Evolutionary conservation across 768 basidiomycete species (phyloP).

Genomic region (Mycena amicta): DNA sequence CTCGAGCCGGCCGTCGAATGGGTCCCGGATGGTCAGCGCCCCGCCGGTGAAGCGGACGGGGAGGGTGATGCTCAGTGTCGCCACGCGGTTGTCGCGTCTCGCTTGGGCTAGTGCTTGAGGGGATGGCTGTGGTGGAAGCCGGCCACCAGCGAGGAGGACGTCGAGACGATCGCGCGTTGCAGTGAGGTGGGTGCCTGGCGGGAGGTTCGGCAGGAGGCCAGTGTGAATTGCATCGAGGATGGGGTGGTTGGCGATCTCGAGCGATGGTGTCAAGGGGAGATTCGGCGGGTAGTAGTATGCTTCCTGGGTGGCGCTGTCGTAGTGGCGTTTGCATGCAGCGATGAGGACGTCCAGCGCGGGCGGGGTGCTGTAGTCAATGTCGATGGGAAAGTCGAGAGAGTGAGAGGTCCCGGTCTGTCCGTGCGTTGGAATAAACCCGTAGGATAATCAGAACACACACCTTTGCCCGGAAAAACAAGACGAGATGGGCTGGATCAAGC

Average conservation of each 20-base stretch:
- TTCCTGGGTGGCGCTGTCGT: conserved; percentile 58
- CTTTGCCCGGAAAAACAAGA: conserved; percentile 80
- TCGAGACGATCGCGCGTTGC: conserved; percentile 71
- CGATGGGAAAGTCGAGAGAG: conserved; percentile 80
- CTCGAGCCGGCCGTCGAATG: conserved; percentile 55
- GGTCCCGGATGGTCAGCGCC: conserved; percentile 56
- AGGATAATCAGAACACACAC: conserved; percentile 37
- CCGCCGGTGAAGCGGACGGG: conserved; percentile 79
- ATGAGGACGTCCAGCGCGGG: conserved; percentile 80
- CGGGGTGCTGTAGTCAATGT: conserved; percentile 72
- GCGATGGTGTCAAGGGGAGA: conserved; percentile 71
- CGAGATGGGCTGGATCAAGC: conserved; percentile 65
- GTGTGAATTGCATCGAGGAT: conserved; percentile 76
- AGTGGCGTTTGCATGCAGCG: conserved; percentile 70
- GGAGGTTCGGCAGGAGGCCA: conserved; percentile 71
- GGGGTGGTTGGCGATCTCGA: conserved; percentile 81
- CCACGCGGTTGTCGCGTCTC: conserved; percentile 67
- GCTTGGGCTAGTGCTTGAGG: conserved; percentile 28
- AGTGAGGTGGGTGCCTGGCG: conserved; percentile 69
- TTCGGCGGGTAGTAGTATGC: conserved; percentile 73
- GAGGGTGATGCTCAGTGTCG: conserved; percentile 72
- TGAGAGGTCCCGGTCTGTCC: conserved; percentile 75
- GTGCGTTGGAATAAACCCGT: not conserved
- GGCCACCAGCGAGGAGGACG: conserved; percentile 61
- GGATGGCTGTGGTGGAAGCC: conserved; percentile 57